phyloP scores from a whole-genome alignment of 352 stramenopile species.

The Phytopythium oedochilum region DNA sequence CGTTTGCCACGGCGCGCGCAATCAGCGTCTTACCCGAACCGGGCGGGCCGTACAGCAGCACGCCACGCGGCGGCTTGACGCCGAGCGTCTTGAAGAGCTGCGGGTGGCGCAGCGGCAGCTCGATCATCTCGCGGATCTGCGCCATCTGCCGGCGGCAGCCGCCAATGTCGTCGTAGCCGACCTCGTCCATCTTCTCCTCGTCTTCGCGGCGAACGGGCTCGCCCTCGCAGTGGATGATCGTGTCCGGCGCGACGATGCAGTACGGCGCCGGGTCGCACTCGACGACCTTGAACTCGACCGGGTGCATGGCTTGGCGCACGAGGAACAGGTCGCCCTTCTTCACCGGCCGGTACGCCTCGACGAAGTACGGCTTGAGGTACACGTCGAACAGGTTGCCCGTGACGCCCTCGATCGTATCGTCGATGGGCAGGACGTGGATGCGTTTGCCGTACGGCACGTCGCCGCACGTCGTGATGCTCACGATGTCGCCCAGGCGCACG shows the following conservation, averaged over 20 bases:
- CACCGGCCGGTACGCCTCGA: slow-evolving; percentile 98
- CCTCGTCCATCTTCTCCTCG: slow-evolving; percentile 98
- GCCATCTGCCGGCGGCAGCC: slow-evolving; percentile 98
- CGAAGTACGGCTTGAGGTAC: slow-evolving; percentile 99
- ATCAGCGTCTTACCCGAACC: slow-evolving; percentile 99
- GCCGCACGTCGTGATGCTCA: slow-evolving; percentile 94
- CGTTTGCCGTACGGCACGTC: slow-evolving; percentile 99
- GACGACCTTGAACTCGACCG: slow-evolving; percentile 99
- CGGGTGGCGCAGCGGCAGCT: slow-evolving; percentile 97
- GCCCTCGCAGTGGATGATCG: slow-evolving; percentile 99
- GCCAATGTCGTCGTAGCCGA: slow-evolving; percentile 99
- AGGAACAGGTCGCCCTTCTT: slow-evolving; percentile 99
- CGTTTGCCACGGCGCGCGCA: slow-evolving; percentile 97
- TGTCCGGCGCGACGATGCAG: slow-evolving; percentile 99
- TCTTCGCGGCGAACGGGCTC: slow-evolving; percentile 98
- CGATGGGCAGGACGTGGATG: slow-evolving; percentile 98
- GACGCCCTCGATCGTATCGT: slow-evolving; percentile 99
- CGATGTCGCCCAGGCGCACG: slow-evolving; percentile 97
- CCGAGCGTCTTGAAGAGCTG: slow-evolving; percentile 99
- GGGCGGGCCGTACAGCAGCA: slow-evolving; percentile 98
- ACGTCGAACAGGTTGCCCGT: slow-evolving; percentile 99
- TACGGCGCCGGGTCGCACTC: slow-evolving; percentile 97
- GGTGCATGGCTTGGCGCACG: slow-evolving; percentile 98
- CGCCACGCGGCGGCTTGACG: slow-evolving; percentile 98
- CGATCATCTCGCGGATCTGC: slow-evolving; percentile 99